Evolutionary conservation across 495 filamentous ascomycete species (phyloP), one percentile per base, ranked within the genome.

Genomic region (Saxispiralis lemnorum): DNA sequence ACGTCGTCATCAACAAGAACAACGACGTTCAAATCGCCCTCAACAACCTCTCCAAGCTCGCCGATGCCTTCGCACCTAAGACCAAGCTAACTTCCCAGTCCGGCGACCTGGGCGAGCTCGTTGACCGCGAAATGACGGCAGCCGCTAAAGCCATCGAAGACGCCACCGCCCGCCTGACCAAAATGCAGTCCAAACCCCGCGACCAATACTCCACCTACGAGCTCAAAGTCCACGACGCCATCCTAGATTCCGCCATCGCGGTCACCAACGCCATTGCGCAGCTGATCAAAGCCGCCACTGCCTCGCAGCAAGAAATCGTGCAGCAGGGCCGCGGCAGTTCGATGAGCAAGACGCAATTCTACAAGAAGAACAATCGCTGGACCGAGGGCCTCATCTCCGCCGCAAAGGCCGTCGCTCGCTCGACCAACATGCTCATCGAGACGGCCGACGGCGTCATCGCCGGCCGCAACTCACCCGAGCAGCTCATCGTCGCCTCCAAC

Each of bases 331-430:
- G 83, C 11, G 89, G 89, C 42, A 20, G 24, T 1, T 80, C 75
- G 43, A 81, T 83, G 31, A 89, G 85, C 32, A 71, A 75, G 18
- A 87, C 88, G n/a, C 83, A 85, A 31, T 97, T 96, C 68, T 97
- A 97, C 76, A 97, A 97, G 72, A 93, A 93, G 66, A 92, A 95
- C 69, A 83, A 83, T 53, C 77, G 89, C 33, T 97, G 89, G 89
- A 96, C 89, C 0, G 92, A 97, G 57, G 89, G 89, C 38, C 71
- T 97, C 36, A 93, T 97, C 59, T 92, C 83, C 30, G 89, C 89
- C 4, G 89, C 89, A 39, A 96, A 96, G 65, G 89, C 89, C 1
- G 92, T 97, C 6, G 89, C 89, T 11, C 58, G 66, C 2, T 87
- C 82, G 0, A 97, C 92, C 35, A 95, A 94, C 65, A 89, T 75